phyloP scores from a whole-genome alignment of 2,329 filamentous ascomycete species.

The Colletotrichum destructivum region DNA sequence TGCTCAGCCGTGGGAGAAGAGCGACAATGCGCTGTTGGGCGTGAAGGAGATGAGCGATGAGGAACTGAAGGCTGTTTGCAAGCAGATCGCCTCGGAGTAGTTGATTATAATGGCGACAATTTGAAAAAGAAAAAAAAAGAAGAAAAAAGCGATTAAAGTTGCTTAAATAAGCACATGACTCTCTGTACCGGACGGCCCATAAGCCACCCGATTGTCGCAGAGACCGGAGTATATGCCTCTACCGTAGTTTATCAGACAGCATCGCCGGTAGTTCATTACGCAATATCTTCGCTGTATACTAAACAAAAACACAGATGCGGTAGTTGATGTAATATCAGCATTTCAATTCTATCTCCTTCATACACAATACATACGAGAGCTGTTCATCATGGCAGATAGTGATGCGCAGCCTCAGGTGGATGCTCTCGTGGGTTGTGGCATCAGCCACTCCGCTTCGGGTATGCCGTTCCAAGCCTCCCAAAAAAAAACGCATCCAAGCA shows the following conservation, averaged over 20 bases:
- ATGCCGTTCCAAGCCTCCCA: slow-evolving; percentile 39
- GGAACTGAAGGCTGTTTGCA: slow-evolving; percentile 43
- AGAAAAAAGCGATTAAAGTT: neutral
- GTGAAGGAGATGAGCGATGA: slow-evolving; percentile 44
- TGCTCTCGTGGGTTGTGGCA: slow-evolving; percentile 26
- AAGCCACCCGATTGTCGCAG: neutral
- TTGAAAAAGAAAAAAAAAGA: too few relatives aligned
- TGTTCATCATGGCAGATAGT: slow-evolving; percentile 31
- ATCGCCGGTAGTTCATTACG: neutral
- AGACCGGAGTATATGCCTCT: too few relatives aligned
- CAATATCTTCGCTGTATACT: neutral
- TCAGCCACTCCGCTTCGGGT: slow-evolving; percentile 30
- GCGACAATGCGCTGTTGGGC: slow-evolving; percentile 45
- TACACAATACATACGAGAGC: slow-evolving; percentile 43
- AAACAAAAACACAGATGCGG: neutral
- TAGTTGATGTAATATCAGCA: slow-evolving; percentile 29
- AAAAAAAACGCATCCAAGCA: slow-evolving; percentile 32
- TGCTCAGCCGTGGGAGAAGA: slow-evolving; percentile 36
- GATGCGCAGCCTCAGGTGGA: slow-evolving; percentile 32
- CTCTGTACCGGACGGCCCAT: too few relatives aligned
- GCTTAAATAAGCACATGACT: neutral
- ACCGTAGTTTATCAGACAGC: neutral
- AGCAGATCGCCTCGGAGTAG: slow-evolving; percentile 34
- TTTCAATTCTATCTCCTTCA: slow-evolving; percentile 43
- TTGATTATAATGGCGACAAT: neutral